Evolutionary conservation across 2,329 filamentous ascomycete species (phyloP).

Genomic region (Phaeoacremonium minimum): DNA sequence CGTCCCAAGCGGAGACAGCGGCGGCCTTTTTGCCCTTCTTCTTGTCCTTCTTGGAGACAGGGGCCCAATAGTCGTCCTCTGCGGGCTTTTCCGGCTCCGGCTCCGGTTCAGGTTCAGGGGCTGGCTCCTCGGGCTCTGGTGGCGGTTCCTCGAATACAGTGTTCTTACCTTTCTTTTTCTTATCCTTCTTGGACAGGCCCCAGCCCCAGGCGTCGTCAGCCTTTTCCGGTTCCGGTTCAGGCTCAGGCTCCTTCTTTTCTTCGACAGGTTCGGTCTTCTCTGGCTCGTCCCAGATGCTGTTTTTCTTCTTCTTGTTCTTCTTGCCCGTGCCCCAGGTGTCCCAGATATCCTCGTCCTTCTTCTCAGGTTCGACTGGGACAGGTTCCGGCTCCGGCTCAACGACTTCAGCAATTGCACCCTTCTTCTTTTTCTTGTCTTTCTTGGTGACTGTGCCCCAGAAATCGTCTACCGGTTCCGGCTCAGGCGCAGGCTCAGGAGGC

Average conservation of each 20-base stretch:
- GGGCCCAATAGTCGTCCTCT: constrained; percentile 21
- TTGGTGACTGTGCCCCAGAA: constrained; percentile 10
- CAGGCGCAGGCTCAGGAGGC: constrained; percentile 17
- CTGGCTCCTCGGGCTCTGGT: constrained; percentile 39
- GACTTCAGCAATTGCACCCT: constrained; percentile 12
- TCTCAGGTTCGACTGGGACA: constrained; percentile 5
- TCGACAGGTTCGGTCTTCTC: constrained; percentile 24
- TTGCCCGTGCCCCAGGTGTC: constrained; percentile 16
- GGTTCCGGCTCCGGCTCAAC: constrained; percentile 13
- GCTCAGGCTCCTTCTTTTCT: constrained; percentile 10
- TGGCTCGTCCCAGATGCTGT: constrained; percentile 26
- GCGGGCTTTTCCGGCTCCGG: constrained; percentile 10
- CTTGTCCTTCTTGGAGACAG: constrained; percentile 11
- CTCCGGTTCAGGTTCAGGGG: constrained; percentile 23
- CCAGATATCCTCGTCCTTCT: constrained; percentile 19
- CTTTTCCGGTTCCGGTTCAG: constrained; percentile 11
- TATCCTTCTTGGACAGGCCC: constrained; percentile 9
- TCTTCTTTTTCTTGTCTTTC: constrained; percentile 24
- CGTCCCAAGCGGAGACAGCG: constrained; percentile 6
- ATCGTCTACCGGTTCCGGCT: constrained; percentile 16
- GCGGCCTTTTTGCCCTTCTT: constrained; percentile 19
- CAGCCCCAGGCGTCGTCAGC: constrained; percentile 9
- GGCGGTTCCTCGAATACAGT: constrained; percentile 28
- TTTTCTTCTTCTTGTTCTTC: constrained; percentile 20
- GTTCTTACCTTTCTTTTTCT: constrained; percentile 20